A percentile compares a stretch with the other conserved stretches of the same genome.
Evolutionary conservation across 352 stramenopile genomes (phyloP).

Genomic region (Phytophthora niederhauseri): DNA sequence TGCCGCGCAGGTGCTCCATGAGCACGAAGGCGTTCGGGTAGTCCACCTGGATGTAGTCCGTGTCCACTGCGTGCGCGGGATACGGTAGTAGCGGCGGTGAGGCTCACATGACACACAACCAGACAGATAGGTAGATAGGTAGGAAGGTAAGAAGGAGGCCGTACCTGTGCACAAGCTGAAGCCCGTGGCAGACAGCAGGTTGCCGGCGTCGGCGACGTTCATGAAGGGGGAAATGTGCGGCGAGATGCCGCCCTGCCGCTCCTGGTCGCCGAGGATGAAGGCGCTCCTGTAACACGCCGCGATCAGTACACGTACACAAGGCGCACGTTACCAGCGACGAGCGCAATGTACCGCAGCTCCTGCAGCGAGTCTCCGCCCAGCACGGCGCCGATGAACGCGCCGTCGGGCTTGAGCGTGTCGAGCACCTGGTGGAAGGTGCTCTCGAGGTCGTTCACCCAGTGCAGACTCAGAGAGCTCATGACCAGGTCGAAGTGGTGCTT

Average conservation of each 20-base stretch:
- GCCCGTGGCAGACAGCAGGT: slow-evolving; percentile 91
- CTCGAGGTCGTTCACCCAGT: slow-evolving; percentile 98
- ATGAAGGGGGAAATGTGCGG: slow-evolving; percentile 97
- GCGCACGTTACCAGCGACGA: too few relatives aligned
- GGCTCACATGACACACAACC: not conserved
- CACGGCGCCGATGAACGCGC: slow-evolving; percentile 96
- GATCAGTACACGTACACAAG: not conserved
- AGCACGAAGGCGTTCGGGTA: slow-evolving; percentile 96
- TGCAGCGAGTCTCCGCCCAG: slow-evolving; percentile 95
- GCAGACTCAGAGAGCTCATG: slow-evolving; percentile 93
- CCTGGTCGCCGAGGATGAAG: slow-evolving; percentile 96
- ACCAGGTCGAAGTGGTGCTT: slow-evolving; percentile 97
- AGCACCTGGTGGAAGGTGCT: slow-evolving; percentile 80
- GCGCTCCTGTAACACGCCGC: slow-evolving; percentile 57
- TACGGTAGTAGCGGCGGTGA: not conserved
- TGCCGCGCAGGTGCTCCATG: slow-evolving; percentile 95
- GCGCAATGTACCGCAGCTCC: slow-evolving; percentile 84
- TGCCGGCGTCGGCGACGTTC: slow-evolving; percentile 95
- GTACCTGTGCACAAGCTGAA: slow-evolving; percentile 94
- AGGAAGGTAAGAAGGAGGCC: not conserved
- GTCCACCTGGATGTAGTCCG: slow-evolving; percentile 95
- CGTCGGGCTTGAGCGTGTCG: slow-evolving; percentile 95
- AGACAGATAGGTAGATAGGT: too few relatives aligned
- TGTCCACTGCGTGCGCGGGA: slow-evolving; percentile 84
- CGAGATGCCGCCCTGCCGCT: slow-evolving; percentile 94